Conservation (phyloP, 352 stramenopile genomes). For the Globisporangium cederbergense region DNA sequence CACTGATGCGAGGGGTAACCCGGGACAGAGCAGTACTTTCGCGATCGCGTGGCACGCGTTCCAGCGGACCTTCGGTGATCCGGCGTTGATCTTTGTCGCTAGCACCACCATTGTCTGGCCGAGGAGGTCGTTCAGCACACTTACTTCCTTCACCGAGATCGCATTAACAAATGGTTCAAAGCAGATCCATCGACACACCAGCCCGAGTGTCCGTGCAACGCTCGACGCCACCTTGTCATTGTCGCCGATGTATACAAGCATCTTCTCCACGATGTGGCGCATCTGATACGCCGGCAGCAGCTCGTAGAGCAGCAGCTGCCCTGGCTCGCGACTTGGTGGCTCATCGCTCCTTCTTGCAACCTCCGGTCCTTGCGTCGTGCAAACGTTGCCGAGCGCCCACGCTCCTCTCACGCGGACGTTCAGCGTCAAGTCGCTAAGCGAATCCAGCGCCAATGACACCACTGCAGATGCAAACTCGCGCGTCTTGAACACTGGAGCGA, state of each 20-base stretch:
- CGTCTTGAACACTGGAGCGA: conserved; percentile 77
- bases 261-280: conserved; percentile 74
- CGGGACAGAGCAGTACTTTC: conserved; percentile 78
- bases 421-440: conserved; percentile 67
- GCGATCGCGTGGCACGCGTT: conserved; percentile 88
- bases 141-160: conserved; percentile 26
- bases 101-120: conserved; percentile 68
- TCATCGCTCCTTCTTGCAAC: conserved; percentile 15
- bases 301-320: conserved; percentile 49
- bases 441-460: conserved; percentile 57
- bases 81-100: conserved; percentile 69
- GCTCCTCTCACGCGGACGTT: conserved; percentile 82
- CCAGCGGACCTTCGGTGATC: conserved; percentile 84
- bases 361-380: conserved; percentile 73
- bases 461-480: conserved; percentile 60
- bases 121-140: conserved; percentile 50
- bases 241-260: conserved; percentile 80
- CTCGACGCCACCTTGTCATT: conserved; percentile 89
- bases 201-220: conserved; percentile 70
- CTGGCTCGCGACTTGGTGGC: conserved; percentile 8
- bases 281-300: conserved; percentile 63
- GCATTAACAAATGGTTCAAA: conserved; percentile 56
- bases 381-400: conserved; percentile 85
- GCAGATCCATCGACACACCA: conserved; percentile 79
- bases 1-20: conserved; percentile 68